These are phyloP conservation scores for Globisporangium paddicum DNA, from an alignment of 352 stramenopile species.

Conservation along the genomic window DNA sequence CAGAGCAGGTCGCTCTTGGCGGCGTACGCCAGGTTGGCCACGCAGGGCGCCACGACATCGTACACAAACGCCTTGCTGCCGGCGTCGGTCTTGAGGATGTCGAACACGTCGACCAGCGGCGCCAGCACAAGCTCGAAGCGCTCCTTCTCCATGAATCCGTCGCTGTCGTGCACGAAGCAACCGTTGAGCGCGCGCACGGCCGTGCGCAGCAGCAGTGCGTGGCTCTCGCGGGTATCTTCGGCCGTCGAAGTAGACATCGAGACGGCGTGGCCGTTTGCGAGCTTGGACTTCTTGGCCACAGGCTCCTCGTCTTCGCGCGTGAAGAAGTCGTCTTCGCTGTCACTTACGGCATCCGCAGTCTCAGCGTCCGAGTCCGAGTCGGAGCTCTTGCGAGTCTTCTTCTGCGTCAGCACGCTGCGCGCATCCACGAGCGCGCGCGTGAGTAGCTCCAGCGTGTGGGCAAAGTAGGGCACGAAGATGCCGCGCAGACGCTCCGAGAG, in stretches of 20 bases:
- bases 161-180: conserved; percentile 83
- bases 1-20: conserved; percentile 86
- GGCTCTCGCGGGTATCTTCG: conserved; percentile 25
- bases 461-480: conserved; percentile 89
- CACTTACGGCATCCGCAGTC: conserved; percentile 23
- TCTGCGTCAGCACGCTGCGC: conserved; percentile 41
- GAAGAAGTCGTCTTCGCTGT: conserved; percentile 60
- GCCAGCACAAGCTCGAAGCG: conserved; percentile 72
- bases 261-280: conserved; percentile 17
- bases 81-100: conserved; percentile 50
- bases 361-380: conserved; percentile 30
- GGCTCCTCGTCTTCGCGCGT: conserved; percentile 25
- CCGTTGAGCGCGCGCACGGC: conserved; percentile 71
- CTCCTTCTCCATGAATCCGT: conserved; percentile 87
- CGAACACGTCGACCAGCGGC: conserved; percentile 71
- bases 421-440: conserved; percentile 44
- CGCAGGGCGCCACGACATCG: conserved; percentile 53
- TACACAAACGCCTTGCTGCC: conserved; percentile 51
- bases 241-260: conserved; percentile 5
- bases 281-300: conserved; percentile 53
- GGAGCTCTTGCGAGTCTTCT: conserved; percentile 19
- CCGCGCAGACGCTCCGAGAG: conserved; percentile 75
- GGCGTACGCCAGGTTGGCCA: conserved; percentile 83
- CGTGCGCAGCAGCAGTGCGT: conserved; percentile 46
- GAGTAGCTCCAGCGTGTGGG: conserved; percentile 64